phyloP scores from a whole-genome alignment of 257 asterid species.

The Nicotiana tomentosiformis region DNA sequence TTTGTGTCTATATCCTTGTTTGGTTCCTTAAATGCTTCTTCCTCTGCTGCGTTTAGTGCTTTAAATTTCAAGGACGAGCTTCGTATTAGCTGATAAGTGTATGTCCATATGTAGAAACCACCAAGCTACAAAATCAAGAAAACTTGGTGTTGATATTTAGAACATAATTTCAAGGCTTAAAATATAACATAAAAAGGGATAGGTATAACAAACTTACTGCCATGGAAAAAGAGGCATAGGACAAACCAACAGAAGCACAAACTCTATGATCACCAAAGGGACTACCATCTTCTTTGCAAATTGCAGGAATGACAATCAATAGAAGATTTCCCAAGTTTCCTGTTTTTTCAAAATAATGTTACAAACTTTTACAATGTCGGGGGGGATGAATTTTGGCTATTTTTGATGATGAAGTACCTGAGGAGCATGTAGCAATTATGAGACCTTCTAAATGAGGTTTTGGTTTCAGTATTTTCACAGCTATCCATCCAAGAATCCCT shows the following conservation, averaged over 20 bases:
- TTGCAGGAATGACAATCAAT: constrained; percentile 54
- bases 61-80: constrained; percentile 31
- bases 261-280: constrained; percentile 50
- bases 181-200: neutral
- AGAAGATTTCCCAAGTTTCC: constrained; percentile 65
- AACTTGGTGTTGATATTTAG: neutral
- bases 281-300: constrained; percentile 48
- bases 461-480: constrained; percentile 61
- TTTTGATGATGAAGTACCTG: constrained; percentile 37
- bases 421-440: constrained; percentile 58
- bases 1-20: constrained; percentile 57
- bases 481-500: constrained; percentile 74
- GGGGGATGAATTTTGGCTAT: no score
- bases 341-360: constrained; percentile 9
- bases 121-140: constrained; percentile 45
- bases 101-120: constrained; percentile 72
- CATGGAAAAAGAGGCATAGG: constrained; percentile 68
- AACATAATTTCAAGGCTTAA: neutral
- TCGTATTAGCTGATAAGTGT: constrained; percentile 45
- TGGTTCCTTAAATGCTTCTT: constrained; percentile 28
- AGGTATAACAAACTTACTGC: constrained; percentile 31
- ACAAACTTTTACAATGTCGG: neutral
- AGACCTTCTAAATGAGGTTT: constrained; percentile 62
- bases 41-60: constrained; percentile 22
- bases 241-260: constrained; percentile 39